Percentiles rank a stretch among this genome's conserved stretches.
phyloP scores from a whole-genome alignment of 176 grass and related monocot genomes.

The bread wheat (Triticum aestivum) region IWGSC_CS_RefSeq_v2.1 NC_057806.1:5821181-5821680 shows the following conservation, averaged over 20 bases:
- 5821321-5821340: background rate
- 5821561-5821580: background rate
- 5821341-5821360: too few species aligned
- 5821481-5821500: background rate
- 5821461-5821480: background rate
- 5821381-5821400: background rate
- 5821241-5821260: background rate
- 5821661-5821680: background rate
- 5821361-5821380: background rate
- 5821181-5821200: background rate
- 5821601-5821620: background rate
- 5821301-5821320: background rate
- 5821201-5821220: background rate
- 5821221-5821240: background rate
- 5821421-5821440: background rate
- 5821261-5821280: background rate
- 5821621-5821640: background rate
- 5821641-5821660: background rate
- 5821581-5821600: background rate
- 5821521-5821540: background rate
- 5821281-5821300: background rate
- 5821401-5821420: background rate
- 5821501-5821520: background rate
- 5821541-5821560: background rate
- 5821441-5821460: background rate